phyloP scores from a whole-genome alignment of 331 rosid species.

The Quercus tomentella region DNA sequence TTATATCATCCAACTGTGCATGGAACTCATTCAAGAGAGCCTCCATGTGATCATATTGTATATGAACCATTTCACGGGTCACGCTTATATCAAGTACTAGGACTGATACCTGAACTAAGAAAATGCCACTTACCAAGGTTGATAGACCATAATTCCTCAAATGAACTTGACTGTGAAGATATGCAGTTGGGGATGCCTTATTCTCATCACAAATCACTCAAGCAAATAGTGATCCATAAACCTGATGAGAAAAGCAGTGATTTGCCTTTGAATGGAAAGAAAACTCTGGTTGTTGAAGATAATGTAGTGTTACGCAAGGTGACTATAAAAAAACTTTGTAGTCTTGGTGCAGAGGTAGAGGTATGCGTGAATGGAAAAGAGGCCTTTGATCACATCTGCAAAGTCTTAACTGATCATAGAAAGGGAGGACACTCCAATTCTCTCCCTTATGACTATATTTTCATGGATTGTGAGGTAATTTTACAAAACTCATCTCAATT shows the following conservation, averaged over 20 bases:
- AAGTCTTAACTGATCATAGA: neutral
- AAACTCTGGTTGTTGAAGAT: slow-evolving; percentile 21
- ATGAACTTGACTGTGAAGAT: neutral
- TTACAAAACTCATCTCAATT: neutral
- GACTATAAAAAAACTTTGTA: neutral
- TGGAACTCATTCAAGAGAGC: neutral
- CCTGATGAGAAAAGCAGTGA: neutral
- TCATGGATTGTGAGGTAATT: slow-evolving; percentile 32
- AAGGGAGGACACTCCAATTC: neutral
- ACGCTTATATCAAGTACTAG: slow-evolving; percentile 12
- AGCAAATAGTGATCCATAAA: neutral
- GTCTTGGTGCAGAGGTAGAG: slow-evolving; percentile 25
- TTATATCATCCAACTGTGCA: neutral
- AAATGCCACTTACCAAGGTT: slow-evolving; percentile 5
- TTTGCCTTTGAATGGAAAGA: slow-evolving; percentile 14
- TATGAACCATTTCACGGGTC: slow-evolving; percentile 25
- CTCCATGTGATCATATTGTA: slow-evolving; percentile 1
- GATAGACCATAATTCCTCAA: neutral
- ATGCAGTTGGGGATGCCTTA: neutral
- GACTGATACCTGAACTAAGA: slow-evolving; percentile 23
- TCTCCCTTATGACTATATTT: slow-evolving; percentile 18
- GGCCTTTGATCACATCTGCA: slow-evolving; percentile 12
- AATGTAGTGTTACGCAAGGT: neutral
- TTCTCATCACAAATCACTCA: neutral
- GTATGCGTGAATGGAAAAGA: slow-evolving; percentile 17